phyloP scores from a whole-genome alignment of 2,329 filamentous ascomycete species.

The Xylaria sp. region DNA sequence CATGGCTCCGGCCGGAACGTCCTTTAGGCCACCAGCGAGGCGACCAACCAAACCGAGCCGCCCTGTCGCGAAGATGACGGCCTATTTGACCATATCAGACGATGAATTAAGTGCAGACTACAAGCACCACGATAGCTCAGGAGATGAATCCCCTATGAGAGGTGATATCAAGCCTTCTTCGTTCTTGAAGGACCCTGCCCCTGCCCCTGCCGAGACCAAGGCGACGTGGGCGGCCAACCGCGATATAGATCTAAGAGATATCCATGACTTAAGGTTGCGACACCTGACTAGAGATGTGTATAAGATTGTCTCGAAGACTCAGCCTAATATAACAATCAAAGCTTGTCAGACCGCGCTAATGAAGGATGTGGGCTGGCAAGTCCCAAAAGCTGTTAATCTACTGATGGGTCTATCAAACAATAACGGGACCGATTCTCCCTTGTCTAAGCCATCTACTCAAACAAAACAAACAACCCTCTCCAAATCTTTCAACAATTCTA shows the following conservation, averaged over 20 bases:
- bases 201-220: constrained; percentile 31
- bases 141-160: constrained; percentile 47
- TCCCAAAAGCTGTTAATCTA: constrained; percentile 44
- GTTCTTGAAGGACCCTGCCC: constrained; percentile 42
- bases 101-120: constrained; percentile 50
- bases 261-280: constrained; percentile 47
- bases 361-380: constrained; percentile 43
- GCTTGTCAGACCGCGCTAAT: constrained; percentile 47
- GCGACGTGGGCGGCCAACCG: constrained; percentile 31
- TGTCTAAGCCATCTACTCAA: constrained; percentile 22
- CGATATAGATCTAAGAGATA: constrained; percentile 46
- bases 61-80: constrained; percentile 47
- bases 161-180: constrained; percentile 50
- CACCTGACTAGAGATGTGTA: constrained; percentile 47
- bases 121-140: constrained; percentile 49
- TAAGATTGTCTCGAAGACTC: constrained; percentile 44
- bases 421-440: neutral
- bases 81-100: constrained; percentile 48
- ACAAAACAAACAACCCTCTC: constrained; percentile 24
- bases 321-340: constrained; percentile 43
- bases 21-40: constrained; percentile 65
- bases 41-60: constrained; percentile 50
- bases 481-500: constrained; percentile 15
- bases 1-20: constrained; percentile 81
- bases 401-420: constrained; percentile 27